Evolutionary conservation across 1,284 basidiomycete species (phyloP), one percentile per base, ranked within the genome.

Genomic region (Marasmius tenuissimus): DNA sequence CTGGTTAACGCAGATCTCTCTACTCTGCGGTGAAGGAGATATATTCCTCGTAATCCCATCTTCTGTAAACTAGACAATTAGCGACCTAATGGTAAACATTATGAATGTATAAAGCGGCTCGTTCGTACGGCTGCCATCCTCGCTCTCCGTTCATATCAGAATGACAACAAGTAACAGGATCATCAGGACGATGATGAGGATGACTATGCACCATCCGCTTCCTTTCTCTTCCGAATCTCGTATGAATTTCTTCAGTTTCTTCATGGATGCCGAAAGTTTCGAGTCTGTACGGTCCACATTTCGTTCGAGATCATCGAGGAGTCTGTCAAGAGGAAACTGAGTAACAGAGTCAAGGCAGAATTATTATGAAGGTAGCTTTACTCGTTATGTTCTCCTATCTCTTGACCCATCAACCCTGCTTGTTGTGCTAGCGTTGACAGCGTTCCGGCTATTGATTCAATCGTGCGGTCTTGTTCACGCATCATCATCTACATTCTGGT

Each of bases 301-400:
- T 10, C 73, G 79, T 63, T 93, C 92, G 1, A 97, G 77, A 69
- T 95, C 94, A 39, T 86, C 89, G 0, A 97, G 80, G 85, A 97
- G 86, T 68, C 94, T 96, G 67, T 12, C 22, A 39, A 34, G 18
- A 38, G 53, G 6, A 27, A 27, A 27, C 2, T 27, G n/a, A n/a
- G n/a, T n/a, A n/a, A n/a, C 4, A 27, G 27, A 27, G 27, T 27
- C 27, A 27, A 2, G 4, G 27, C 4, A 27, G 27, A 27, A 27
- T 2, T 4, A 4, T 2, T 27, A 27, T 4, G 27, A 27, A 4
- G 27, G 27, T 27, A 27, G 27, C 27, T 27, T 62, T 66, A 96
- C 95, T 93, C 92, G 67, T 89, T 92, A 67, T 97, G 95, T 72
- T 96, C 93, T 4, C 73, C 78, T 51, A 97, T 92, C 72, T 97